These are phyloP conservation scores for Phytophthora lateralis DNA, from an alignment of 352 stramenopile genomes.

Conservation along the genomic window DNA sequence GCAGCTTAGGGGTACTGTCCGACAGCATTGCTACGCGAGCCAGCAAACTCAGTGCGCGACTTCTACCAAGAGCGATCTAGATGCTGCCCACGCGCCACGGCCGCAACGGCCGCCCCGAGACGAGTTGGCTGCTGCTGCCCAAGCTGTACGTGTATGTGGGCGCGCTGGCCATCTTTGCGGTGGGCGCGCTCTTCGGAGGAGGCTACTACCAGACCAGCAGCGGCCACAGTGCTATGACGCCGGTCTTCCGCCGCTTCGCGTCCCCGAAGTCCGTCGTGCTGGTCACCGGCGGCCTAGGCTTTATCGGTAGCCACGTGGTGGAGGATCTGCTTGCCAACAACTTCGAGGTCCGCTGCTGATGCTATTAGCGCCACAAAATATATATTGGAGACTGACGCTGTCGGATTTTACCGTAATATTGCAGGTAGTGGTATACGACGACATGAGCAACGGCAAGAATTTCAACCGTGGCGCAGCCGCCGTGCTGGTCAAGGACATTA, in stretches of 20 bases:
- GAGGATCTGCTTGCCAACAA: slow-evolving; percentile 78
- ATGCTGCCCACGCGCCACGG: slow-evolving; percentile 48
- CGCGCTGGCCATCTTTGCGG: slow-evolving; percentile 62
- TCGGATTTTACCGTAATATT: slow-evolving; percentile 2
- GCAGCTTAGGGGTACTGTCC: too few relatives aligned
- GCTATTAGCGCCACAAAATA: not conserved
- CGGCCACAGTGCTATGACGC: slow-evolving; percentile 29
- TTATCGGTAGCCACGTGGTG: slow-evolving; percentile 88
- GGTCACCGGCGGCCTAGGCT: slow-evolving; percentile 81
- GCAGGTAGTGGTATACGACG: slow-evolving; percentile 85
- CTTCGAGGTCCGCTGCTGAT: slow-evolving; percentile 55
- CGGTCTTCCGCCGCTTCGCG: slow-evolving; percentile 34
- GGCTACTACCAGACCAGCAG: slow-evolving; percentile 62
- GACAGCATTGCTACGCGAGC: too few relatives aligned
- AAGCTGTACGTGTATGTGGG: slow-evolving; percentile 77
- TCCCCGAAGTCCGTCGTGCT: slow-evolving; percentile 61
- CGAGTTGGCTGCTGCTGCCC: slow-evolving; percentile 74
- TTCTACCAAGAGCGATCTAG: slow-evolving; percentile 17
- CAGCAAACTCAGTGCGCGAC: slow-evolving; percentile 21
- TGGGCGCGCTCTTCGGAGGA: slow-evolving; percentile 69
- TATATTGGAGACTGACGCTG: slow-evolving; percentile 3
- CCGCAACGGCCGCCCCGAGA: slow-evolving; percentile 47
- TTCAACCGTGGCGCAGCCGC: slow-evolving; percentile 77
- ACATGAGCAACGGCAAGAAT: slow-evolving; percentile 91
- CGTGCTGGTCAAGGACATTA: slow-evolving; percentile 87